A percentile compares a stretch with the other conserved stretches of the same genome.
Conservation (phyloP, 2,329 filamentous ascomycete genomes). For the Epichloe brachyelytri region DNA sequence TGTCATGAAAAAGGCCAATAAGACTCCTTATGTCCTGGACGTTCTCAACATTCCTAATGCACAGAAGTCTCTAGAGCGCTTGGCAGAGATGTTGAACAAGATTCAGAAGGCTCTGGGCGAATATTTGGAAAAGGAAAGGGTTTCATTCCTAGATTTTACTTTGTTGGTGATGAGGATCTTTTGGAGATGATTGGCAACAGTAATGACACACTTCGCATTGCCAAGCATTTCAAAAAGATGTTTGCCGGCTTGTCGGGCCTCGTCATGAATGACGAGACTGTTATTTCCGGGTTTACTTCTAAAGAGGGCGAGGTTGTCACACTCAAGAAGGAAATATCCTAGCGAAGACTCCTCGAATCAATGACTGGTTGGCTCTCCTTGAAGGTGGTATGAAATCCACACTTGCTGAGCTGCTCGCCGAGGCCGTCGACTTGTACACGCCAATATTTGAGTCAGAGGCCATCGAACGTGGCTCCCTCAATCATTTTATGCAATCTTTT, state of each 20-base stretch:
- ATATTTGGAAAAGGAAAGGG: slow-evolving; percentile 93
- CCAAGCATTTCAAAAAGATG: slow-evolving; percentile 99
- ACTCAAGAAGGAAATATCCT: slow-evolving; percentile 88
- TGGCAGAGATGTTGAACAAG: slow-evolving; percentile 96
- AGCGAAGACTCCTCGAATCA: slow-evolving; percentile 89
- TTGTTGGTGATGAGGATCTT: slow-evolving; percentile 95
- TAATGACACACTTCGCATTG: slow-evolving; percentile 89
- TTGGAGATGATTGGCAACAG: slow-evolving; percentile 99
- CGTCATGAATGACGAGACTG: slow-evolving; percentile 72
- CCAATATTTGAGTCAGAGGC: slow-evolving; percentile 60
- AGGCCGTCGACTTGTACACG: slow-evolving; percentile 73
- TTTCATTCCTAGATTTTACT: slow-evolving; percentile 98
- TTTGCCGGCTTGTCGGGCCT: slow-evolving; percentile 91
- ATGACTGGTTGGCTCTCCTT: slow-evolving; percentile 93
- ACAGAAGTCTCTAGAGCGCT: slow-evolving; percentile 86
- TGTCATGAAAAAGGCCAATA: slow-evolving; percentile 99
- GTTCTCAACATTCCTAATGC: slow-evolving; percentile 92
- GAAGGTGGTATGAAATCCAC: slow-evolving; percentile 91
- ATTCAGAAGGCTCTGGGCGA: slow-evolving; percentile 98
- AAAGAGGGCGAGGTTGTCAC: slow-evolving; percentile 86
- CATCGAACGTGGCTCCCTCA: slow-evolving; percentile 59
- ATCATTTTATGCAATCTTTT: slow-evolving; percentile 68
- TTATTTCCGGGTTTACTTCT: slow-evolving; percentile 85
- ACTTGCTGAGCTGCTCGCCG: slow-evolving; percentile 76
- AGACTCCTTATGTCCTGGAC: slow-evolving; percentile 88